These are phyloP conservation scores for Solanum etuberosum DNA, from an alignment of 257 asterid species.

Conservation along the genomic window DNA sequence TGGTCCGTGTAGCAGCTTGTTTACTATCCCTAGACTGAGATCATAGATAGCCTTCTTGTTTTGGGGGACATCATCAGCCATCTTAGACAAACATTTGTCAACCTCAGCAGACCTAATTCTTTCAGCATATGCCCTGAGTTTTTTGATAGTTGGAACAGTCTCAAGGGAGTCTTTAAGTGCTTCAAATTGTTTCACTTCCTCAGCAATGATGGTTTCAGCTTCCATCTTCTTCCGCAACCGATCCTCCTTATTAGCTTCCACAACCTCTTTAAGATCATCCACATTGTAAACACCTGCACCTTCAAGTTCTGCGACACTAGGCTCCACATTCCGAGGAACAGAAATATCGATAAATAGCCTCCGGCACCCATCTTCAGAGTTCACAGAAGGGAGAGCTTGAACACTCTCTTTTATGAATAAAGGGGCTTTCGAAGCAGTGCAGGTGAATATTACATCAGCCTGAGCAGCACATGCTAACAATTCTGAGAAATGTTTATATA, in stretches of 20 bases:
- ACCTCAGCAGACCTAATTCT: conserved; percentile 73
- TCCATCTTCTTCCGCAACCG: conserved; percentile 62
- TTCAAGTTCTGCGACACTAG: conserved; percentile 53
- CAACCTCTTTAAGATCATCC: conserved; percentile 85
- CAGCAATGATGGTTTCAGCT: conserved; percentile 55
- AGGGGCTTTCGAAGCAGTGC: conserved; percentile 62
- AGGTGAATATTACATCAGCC: conserved; percentile 77
- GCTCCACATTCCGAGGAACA: conserved; percentile 82
- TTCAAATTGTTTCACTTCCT: conserved; percentile 70
- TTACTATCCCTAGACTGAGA: conserved; percentile 62
- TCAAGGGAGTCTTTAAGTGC: conserved; percentile 84
- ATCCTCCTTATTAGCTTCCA: conserved; percentile 78
- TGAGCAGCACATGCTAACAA: conserved; percentile 54
- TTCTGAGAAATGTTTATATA: conserved; percentile 46
- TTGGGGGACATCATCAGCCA: conserved; percentile 51
- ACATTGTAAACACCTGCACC: conserved; percentile 57
- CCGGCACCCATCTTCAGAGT: conserved; percentile 31
- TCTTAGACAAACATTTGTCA: conserved; percentile 66
- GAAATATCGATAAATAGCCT: conserved; percentile 77
- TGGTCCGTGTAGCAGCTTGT: conserved; percentile 82
- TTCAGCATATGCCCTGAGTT: conserved; percentile 77
- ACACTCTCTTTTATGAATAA: conserved; percentile 63
- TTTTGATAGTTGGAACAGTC: conserved; percentile 83
- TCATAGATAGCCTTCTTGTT: conserved; percentile 55
- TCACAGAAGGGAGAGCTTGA: conserved; percentile 34